Evolutionary conservation across 2,329 filamentous ascomycete genomes (phyloP).

Genomic region (Cercospora sp.): DNA sequence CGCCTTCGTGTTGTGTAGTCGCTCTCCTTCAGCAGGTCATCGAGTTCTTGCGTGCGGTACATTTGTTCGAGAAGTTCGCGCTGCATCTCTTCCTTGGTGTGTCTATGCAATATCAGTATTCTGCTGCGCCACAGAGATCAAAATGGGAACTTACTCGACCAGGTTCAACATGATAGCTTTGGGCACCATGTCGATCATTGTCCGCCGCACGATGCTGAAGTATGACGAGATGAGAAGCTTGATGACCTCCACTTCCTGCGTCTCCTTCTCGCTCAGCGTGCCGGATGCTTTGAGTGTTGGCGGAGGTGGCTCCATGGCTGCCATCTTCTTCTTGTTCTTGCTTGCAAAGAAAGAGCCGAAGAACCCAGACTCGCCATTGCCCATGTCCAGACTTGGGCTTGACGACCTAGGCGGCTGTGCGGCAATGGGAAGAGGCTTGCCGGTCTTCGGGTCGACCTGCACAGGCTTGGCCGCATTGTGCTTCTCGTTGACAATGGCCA

Average conservation of each 20-base stretch:
- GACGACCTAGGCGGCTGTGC: constrained; percentile 66
- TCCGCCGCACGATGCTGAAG: constrained; percentile 96
- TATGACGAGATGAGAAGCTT: constrained; percentile 96
- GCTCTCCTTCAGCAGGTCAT: constrained; percentile 94
- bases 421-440: constrained; percentile 77
- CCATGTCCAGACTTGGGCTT: constrained; percentile 70
- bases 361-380: constrained; percentile 64
- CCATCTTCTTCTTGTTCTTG: constrained; percentile 99
- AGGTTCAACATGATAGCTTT: constrained; percentile 98
- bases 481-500: constrained; percentile 96
- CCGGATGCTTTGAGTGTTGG: constrained; percentile 91
- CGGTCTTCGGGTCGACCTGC: constrained; percentile 97
- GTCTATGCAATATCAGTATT: constrained; percentile 53
- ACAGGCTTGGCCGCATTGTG: constrained; percentile 79
- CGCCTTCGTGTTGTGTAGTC: constrained; percentile 92
- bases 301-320: constrained; percentile 96
- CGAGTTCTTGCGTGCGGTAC: constrained; percentile 87
- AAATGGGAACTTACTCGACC: constrained; percentile 70
- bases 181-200: constrained; percentile 99
- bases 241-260: constrained; percentile 96
- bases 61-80: constrained; percentile 94
- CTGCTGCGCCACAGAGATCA: not conserved
- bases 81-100: constrained; percentile 98
- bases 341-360: constrained; percentile 98
- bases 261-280: constrained; percentile 88